Percentiles rank a stretch among this genome's conserved stretches.
These are phyloP conservation scores for Geotrichum siamense DNA, from an alignment of 1,139 yeast genomes.

Conservation along the genomic window DNA sequence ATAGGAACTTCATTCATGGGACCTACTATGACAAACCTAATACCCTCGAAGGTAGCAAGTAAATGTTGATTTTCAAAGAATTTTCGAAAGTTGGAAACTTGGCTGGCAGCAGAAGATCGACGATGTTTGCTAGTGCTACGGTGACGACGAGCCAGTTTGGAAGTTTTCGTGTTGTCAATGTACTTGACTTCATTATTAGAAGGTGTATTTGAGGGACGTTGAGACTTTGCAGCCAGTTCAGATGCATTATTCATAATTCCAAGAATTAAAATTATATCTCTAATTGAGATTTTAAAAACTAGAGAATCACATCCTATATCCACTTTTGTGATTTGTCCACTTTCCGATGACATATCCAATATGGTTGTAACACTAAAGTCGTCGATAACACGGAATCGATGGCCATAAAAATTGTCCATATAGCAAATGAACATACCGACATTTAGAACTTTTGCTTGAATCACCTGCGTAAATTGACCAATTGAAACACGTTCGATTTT, in stretches of 20 bases:
- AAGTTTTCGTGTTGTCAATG: conserved; percentile 20
- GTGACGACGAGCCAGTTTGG: conserved; percentile 4
- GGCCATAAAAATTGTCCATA: conserved; percentile 59
- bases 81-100: neutral
- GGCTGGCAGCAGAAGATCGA: conserved; percentile 3
- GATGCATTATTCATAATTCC: conserved; percentile 66
- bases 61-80: conserved; percentile 32
- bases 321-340: conserved; percentile 52
- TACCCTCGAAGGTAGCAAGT: conserved; percentile 64
- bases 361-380: conserved; percentile 78
- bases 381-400: conserved; percentile 67
- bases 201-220: neutral
- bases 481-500: conserved; percentile 74
- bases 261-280: conserved; percentile 79
- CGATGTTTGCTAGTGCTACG: conserved; percentile 3
- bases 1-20: conserved; percentile 92
- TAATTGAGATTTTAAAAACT: conserved; percentile 68
- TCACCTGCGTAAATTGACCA: conserved; percentile 54
- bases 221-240: conserved; percentile 35
- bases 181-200: conserved; percentile 2
- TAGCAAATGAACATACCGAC: conserved; percentile 79
- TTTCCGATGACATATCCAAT: conserved; percentile 56
- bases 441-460: conserved; percentile 64
- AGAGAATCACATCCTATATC: conserved; percentile 74
- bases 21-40: conserved; percentile 81